These are phyloP conservation scores for Aegilops speltoides DNA, from an alignment of 176 grass and related monocot species.

Conservation along the genomic window DNA sequence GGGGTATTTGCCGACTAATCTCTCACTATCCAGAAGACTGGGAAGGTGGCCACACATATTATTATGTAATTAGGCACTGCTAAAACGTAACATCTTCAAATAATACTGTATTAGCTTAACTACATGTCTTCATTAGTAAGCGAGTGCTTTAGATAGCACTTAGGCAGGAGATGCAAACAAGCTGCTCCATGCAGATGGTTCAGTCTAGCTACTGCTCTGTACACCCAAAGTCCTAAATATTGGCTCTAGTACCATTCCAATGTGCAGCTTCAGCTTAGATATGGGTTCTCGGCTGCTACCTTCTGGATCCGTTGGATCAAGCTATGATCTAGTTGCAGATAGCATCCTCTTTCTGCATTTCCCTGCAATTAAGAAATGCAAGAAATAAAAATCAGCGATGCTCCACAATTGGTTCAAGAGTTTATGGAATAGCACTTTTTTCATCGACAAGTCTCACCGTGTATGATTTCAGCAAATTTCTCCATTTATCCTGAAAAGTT, in stretches of 20 bases:
- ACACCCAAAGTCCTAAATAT: neutral
- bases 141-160: neutral
- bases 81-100: neutral
- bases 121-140: neutral
- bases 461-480: neutral
- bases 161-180: neutral
- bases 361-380: neutral
- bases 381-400: neutral
- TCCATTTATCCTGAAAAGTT: neutral
- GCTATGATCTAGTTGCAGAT: neutral
- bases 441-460: neutral
- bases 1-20: no score
- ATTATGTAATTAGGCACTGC: neutral
- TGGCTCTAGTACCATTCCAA: no score
- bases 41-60: neutral
- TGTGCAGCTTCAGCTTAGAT: no score
- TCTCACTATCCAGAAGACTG: neutral
- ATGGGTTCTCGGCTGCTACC: no score
- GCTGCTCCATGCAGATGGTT: neutral
- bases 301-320: neutral
- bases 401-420: neutral
- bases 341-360: neutral
- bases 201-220: neutral
- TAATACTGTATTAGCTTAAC: neutral
- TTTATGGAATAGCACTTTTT: neutral